Conservation (phyloP, 2,329 filamentous ascomycete genomes). For the Colletotrichum tropicale region DNA sequence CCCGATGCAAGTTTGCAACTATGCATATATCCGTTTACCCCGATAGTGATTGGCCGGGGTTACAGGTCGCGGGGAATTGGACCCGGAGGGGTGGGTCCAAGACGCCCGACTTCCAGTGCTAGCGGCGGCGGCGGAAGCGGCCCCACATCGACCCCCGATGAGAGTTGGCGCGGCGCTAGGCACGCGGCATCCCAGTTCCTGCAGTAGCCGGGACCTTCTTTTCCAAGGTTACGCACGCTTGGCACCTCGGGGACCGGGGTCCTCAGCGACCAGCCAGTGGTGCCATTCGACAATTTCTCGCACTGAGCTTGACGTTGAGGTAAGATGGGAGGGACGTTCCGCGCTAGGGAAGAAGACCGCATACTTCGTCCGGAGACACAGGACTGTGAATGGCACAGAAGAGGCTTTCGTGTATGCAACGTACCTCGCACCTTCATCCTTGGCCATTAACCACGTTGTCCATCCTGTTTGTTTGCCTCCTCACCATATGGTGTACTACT, state of each 20-base stretch:
- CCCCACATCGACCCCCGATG: neutral
- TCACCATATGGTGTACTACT: neutral
- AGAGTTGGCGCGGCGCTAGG: neutral
- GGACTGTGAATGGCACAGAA: neutral
- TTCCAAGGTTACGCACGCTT: constrained; percentile 15
- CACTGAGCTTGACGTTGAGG: neutral
- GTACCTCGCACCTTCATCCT: neutral
- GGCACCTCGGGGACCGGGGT: neutral
- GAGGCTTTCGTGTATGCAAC: constrained; percentile 15
- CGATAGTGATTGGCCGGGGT: neutral
- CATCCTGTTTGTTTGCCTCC: neutral
- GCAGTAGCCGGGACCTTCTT: constrained; percentile 11
- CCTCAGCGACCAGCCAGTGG: neutral
- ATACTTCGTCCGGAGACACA: neutral
- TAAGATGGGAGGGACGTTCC: neutral
- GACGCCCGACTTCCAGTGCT: neutral
- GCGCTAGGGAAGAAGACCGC: neutral
- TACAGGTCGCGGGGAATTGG: neutral
- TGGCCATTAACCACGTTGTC: neutral
- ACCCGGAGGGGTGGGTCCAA: neutral
- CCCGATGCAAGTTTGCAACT: neutral
- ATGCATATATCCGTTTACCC: neutral
- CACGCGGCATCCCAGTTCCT: constrained; percentile 19
- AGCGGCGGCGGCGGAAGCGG: constrained; percentile 5
- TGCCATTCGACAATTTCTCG: neutral